Percentiles rank a stretch among this genome's conserved stretches.
phyloP scores from a whole-genome alignment of 169 alveolate species.

The Fabrea salina region DNA sequence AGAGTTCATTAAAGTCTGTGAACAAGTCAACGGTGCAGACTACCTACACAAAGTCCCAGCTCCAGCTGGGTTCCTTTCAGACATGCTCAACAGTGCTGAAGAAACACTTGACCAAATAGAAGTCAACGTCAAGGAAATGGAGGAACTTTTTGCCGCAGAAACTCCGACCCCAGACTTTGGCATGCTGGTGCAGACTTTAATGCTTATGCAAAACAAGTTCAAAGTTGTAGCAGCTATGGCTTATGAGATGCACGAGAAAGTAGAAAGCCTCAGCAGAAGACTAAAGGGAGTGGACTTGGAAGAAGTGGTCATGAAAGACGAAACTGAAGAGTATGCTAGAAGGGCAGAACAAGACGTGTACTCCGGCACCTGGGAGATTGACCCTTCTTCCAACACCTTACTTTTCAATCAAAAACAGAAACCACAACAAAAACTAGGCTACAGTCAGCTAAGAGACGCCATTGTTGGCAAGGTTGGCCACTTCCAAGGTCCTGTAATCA shows the following conservation, averaged over 20 bases:
- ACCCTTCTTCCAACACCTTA: too few species aligned
- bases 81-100: neutral
- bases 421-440: too few species aligned
- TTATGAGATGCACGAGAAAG: constrained; percentile 16
- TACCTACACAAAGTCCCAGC: neutral
- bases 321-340: too few species aligned
- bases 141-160: neutral
- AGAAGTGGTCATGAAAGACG: too few species aligned
- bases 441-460: too few species aligned
- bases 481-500: neutral
- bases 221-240: neutral
- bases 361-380: too few species aligned
- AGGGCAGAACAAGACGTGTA: too few species aligned
- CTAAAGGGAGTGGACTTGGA: too few species aligned
- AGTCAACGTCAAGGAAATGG: constrained; percentile 7
- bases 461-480: neutral
- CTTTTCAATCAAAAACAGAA: too few species aligned
- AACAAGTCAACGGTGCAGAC: constrained; percentile 4
- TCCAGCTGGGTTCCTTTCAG: constrained; percentile 14
- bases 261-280: too few species aligned
- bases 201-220: constrained; percentile 5
- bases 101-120: neutral
- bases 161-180: neutral
- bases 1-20: neutral
- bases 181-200: neutral